Conservation (phyloP, 2,329 filamentous ascomycete species). For the Trichoderma sp. region DNA sequence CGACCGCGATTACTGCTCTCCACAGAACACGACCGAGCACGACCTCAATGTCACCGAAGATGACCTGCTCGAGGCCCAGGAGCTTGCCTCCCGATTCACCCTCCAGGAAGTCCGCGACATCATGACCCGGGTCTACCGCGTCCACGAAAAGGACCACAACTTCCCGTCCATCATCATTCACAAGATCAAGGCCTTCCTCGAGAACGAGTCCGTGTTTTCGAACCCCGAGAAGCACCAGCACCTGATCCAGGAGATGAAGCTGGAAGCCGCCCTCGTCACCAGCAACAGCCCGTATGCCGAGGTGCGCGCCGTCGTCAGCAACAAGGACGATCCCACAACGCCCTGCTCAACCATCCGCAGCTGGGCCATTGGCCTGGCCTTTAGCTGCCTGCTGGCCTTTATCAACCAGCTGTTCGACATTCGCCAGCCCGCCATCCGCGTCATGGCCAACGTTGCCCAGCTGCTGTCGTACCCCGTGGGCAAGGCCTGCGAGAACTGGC, state of each 20-base stretch:
- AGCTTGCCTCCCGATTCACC: constrained; percentile 47
- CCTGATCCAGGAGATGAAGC: constrained; percentile 57
- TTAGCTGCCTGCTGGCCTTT: constrained; percentile 52
- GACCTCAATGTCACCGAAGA: constrained; percentile 51
- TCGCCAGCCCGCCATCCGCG: constrained; percentile 56
- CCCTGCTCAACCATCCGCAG: constrained; percentile 59
- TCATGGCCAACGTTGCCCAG: constrained; percentile 59
- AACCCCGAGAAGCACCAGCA: constrained; percentile 52
- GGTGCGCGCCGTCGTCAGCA: constrained; percentile 58
- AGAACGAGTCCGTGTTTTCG: constrained; percentile 48
- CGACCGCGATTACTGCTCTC: constrained; percentile 39
- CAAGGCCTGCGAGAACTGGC: constrained; percentile 51
- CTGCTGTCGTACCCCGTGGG: constrained; percentile 59
- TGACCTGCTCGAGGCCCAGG: constrained; percentile 50
- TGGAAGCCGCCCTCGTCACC: constrained; percentile 57
- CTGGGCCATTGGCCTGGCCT: constrained; percentile 57
- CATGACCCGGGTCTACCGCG: constrained; percentile 45
- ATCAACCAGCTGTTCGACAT: constrained; percentile 62
- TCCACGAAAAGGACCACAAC: constrained; percentile 49
- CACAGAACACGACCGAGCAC: constrained; percentile 39
- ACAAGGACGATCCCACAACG: constrained; percentile 54
- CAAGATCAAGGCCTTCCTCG: constrained; percentile 48
- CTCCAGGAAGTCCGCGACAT: constrained; percentile 49
- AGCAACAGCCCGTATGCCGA: constrained; percentile 61
- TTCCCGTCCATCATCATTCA: constrained; percentile 45